Evolutionary conservation across 495 filamentous ascomycete species (phyloP).

Genomic region (Aspergillus incahuasiensis): DNA sequence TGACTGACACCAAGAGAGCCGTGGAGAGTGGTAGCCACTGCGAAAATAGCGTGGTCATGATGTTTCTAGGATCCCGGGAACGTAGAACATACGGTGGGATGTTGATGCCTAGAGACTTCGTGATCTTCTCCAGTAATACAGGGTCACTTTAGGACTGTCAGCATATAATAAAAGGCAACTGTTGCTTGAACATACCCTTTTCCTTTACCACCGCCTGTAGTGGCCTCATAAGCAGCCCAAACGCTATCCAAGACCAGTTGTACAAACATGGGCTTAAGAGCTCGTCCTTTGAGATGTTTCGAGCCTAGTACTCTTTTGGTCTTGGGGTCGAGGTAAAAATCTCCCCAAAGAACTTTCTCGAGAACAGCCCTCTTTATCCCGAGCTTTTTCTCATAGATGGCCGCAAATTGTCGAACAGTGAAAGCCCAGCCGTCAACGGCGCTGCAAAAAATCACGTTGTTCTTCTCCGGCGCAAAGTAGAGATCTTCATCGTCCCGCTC

Average conservation of each 20-base stretch:
- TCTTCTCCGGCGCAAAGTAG: conserved; percentile 96
- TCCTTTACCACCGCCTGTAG: conserved; percentile 70
- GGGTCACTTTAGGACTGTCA: conserved; percentile 56
- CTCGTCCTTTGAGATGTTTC: conserved; percentile 89
- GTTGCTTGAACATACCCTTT: conserved; percentile 60
- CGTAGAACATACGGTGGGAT: conserved; percentile 80
- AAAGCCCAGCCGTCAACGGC: conserved; percentile 98
- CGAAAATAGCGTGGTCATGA: conserved; percentile 81
- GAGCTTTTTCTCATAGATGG: conserved; percentile 92
- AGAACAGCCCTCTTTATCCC: conserved; percentile 87
- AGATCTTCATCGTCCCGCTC: conserved; percentile 95
- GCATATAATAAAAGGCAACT: conserved; percentile 7
- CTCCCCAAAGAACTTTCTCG: conserved; percentile 96
- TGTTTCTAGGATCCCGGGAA: conserved; percentile 74
- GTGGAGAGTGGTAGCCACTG: conserved; percentile 93
- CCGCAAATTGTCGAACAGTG: conserved; percentile 89
- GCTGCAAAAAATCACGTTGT: conserved; percentile 98
- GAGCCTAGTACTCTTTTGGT: conserved; percentile 85
- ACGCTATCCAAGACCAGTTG: conserved; percentile 94
- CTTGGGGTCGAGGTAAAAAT: conserved; percentile 95
- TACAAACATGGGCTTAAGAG: conserved; percentile 95
- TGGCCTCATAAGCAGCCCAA: conserved; percentile 95
- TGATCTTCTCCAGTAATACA: conserved; percentile 84
- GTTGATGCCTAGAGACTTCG: conserved; percentile 79
- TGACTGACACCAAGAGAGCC: conserved; percentile 83